Base-by-base conservation (phyloP, 1,284 basidiomycete species). In the Coriolopsis trogii region DNA sequence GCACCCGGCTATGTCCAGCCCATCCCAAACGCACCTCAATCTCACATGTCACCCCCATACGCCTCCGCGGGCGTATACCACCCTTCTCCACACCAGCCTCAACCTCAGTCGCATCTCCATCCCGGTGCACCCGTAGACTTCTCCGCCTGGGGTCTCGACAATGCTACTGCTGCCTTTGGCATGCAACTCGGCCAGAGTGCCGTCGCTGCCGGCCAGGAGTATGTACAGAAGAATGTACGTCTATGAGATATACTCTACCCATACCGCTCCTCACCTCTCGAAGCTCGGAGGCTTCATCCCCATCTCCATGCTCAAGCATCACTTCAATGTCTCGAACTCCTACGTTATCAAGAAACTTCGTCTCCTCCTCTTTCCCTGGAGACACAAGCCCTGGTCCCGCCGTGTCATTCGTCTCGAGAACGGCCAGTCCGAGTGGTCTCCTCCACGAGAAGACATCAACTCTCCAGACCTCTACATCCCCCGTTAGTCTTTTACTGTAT, bases 401-500 rank as follows among this genome's bases (percentile, higher is more conserved):
- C 81, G 82, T 51, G 70, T 85, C 13, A 75, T 74, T 34, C 78
- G 87, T 42, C 73, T 79, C 38, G 89, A 84, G 66, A 81, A 83
- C 25, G 87, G 83, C 1, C 83, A 86, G 59, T 79, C 81, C 2
- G 93, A 95, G 64, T 98, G 87, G 82, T 83, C 90, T 49, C 77
- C 93, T 3, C 97, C 96, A 0, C 74, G 96, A 48, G 95, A 98
- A 41, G 96, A 99, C 67, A 84, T 98, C 60, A 99, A 99, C 68
- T 90, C 87, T 47, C 96, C 97, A 0, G 96, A 99, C 72, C 75
- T 98, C 21, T 99, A 99, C 71, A 98, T 99, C 57, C 96, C 97
- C 4, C 78, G 93, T 95, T 55, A 53, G 90, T 74, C 31, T 54
- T n/a, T 24, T 3, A 8, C 13, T 43, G 13, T 31, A 18, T 24